Evolutionary conservation across 768 basidiomycete species (phyloP).

Genomic region (Lentinula detonsa): DNA sequence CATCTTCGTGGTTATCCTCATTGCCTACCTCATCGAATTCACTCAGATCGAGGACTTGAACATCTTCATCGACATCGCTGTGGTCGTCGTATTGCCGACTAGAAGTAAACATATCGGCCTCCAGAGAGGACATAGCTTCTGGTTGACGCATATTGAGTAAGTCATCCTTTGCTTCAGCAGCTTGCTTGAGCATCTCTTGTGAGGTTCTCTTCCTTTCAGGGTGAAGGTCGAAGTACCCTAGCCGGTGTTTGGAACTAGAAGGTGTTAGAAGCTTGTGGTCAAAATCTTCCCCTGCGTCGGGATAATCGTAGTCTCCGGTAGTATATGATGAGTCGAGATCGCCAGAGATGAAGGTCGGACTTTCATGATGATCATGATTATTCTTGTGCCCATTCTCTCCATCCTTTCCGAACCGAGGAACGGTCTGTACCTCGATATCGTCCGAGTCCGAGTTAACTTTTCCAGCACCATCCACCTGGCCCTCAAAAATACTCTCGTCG

Average conservation of each 20-base stretch:
- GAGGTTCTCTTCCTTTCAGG: constrained; percentile 49
- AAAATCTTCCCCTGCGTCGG: constrained; percentile 18
- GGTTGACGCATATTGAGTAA: constrained; percentile 10
- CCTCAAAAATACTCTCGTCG: constrained; percentile 68
- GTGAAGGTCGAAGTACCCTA: constrained; percentile 77
- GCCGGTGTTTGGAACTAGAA: constrained; percentile 25
- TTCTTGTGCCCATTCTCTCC: constrained; percentile 21
- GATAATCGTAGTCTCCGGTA: constrained; percentile 17
- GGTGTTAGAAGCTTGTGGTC: constrained; percentile 20
- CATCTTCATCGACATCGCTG: not conserved
- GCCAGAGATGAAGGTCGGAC: not conserved
- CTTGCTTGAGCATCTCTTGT: constrained; percentile 1
- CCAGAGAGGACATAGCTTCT: not conserved
- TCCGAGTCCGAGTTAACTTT: constrained; percentile 32
- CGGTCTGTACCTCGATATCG: constrained; percentile 12
- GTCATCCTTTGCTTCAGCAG: constrained; percentile 26
- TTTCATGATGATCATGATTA: constrained; percentile 46
- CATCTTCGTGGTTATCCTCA: constrained; percentile 16
- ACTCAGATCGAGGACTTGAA: not conserved
- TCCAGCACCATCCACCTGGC: constrained; percentile 46
- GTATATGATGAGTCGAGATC: not conserved
- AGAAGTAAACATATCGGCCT: constrained; percentile 20
- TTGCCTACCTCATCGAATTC: constrained; percentile 20
- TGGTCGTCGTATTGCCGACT: not conserved
- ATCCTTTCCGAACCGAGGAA: not conserved